Evolutionary conservation across 805 yeast species (phyloP), one percentile per base, ranked within the genome.

Genomic region (Wickerhamomyces tratensis): DNA sequence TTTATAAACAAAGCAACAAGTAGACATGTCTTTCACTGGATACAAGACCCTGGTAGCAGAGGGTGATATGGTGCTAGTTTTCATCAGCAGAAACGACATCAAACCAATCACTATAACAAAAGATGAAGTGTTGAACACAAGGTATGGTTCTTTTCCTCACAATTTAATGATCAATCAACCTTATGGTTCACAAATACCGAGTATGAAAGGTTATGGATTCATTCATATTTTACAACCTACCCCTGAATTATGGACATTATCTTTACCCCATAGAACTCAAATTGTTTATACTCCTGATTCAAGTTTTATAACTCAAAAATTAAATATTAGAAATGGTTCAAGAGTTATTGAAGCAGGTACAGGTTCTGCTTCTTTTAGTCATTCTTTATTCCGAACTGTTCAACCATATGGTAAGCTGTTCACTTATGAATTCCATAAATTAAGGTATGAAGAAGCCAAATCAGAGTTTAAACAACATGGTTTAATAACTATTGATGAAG

Each of bases 201-300:
- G 85, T 15, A 71, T 77, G 7, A 77, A 76, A 46, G 94, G 89
- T 0, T 73, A 74, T 52, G 96, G 96, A 0, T 93, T 88, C 57
- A 77, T 93, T 39, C 95, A 91, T 57, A 67, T 93, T 12, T 63
- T 93, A 39, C 89, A 85, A 46, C 98, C 98, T 1, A 82, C 95
- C 0, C 89, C 99, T 0, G 99, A 93, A 62, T 65, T 93, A 25
- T 93, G 99, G 99, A 84, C 96, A 0, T 56, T 86, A n/a, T 86
- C 97, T 0, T 67, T 93, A 33, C 98, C 98, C 3, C 99, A 93
- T 59, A 72, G 99, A 62, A 93, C 99, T 0, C 99, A 93, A 65
- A 93, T 93, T 49, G 98, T 93, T 1, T 93, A 93, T 59, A 85
- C 97, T 0, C 95, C 95, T 9, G 99, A 93, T 60, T 84, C 96